phyloP scores from a whole-genome alignment of 192 early-diverging fungal genomes.

The Mortierella antarctica region DNA sequence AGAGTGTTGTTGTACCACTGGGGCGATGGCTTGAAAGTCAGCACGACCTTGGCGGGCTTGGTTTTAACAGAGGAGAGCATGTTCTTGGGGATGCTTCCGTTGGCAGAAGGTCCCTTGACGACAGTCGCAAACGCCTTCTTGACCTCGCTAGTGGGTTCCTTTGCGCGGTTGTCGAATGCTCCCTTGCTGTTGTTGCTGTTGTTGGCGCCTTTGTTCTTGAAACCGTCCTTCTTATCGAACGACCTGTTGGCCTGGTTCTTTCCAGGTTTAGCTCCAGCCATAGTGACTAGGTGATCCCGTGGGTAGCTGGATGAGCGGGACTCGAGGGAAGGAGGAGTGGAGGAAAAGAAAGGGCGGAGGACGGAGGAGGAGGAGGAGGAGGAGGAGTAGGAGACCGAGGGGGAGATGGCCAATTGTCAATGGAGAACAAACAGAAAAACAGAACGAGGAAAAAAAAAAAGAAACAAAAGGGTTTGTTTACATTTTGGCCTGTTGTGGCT shows the following conservation, averaged over 20 bases:
- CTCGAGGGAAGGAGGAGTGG: not conserved
- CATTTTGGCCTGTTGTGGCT: not conserved
- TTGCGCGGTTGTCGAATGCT: not conserved
- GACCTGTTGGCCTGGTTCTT: slow-evolving; percentile 12
- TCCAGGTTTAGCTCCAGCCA: slow-evolving; percentile 18
- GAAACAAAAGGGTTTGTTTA: not conserved
- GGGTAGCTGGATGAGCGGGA: not conserved
- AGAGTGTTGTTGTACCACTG: slow-evolving; percentile 43
- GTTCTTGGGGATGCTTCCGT: slow-evolving; percentile 48
- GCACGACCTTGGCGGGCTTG: slow-evolving; percentile 37
- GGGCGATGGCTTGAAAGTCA: slow-evolving; percentile 40
- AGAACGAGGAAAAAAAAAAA: slow-evolving; percentile 14
- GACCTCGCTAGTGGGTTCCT: slow-evolving; percentile 35
- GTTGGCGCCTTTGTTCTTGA: not conserved
- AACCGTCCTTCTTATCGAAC: slow-evolving; percentile 6
- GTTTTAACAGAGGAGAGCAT: slow-evolving; percentile 36
- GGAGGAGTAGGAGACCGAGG: not conserved
- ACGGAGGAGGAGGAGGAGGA: not conserved
- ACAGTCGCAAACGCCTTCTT: slow-evolving; percentile 44
- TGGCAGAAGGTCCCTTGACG: slow-evolving; percentile 49
- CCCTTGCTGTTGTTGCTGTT: slow-evolving; percentile 13
- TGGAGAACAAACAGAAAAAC: not conserved
- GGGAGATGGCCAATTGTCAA: not conserved
- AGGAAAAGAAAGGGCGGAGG: not conserved
- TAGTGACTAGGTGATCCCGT: slow-evolving; percentile 20